Evolutionary conservation across 176 grass and related monocot species (phyloP).

Genomic region (Triticum monococcum): DNA sequence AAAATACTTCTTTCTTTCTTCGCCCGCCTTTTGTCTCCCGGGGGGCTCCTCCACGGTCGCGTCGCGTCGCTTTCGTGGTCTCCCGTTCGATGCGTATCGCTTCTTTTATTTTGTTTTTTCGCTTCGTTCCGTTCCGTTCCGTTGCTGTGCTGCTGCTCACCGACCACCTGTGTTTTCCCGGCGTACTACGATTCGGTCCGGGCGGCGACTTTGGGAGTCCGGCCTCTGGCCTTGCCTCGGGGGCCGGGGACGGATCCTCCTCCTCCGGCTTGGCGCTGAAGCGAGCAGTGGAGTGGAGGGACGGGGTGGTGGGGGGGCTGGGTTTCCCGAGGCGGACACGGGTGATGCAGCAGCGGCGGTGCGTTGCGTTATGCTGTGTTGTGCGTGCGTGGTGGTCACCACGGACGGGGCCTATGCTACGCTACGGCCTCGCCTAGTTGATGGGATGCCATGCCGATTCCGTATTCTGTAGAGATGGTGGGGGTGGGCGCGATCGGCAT

Average conservation of each 20-base stretch:
- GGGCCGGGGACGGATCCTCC: background rate
- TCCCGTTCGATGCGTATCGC: slow-evolving; percentile 20
- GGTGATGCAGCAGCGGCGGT: background rate
- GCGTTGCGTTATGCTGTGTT: background rate
- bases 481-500: background rate
- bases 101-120: background rate
- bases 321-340: background rate
- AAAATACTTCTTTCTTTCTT: background rate
- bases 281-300: background rate
- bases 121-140: background rate
- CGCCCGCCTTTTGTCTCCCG: background rate
- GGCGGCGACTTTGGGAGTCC: background rate
- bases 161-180: slow-evolving; percentile 4
- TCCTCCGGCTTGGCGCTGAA: slow-evolving; percentile 16
- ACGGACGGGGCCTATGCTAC: background rate
- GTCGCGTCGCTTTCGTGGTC: background rate
- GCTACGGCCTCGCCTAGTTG: background rate
- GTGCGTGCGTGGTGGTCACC: background rate
- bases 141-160: background rate
- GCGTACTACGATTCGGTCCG: background rate
- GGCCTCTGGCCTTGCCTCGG: background rate
- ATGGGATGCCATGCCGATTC: background rate
- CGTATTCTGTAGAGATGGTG: background rate
- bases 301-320: background rate
- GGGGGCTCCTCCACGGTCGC: background rate